A percentile compares a stretch with the other conserved stretches of the same genome.
These are phyloP conservation scores for Phytophthora sp. DNA, from an alignment of 352 stramenopile genomes.

Conservation along the genomic window DNA sequence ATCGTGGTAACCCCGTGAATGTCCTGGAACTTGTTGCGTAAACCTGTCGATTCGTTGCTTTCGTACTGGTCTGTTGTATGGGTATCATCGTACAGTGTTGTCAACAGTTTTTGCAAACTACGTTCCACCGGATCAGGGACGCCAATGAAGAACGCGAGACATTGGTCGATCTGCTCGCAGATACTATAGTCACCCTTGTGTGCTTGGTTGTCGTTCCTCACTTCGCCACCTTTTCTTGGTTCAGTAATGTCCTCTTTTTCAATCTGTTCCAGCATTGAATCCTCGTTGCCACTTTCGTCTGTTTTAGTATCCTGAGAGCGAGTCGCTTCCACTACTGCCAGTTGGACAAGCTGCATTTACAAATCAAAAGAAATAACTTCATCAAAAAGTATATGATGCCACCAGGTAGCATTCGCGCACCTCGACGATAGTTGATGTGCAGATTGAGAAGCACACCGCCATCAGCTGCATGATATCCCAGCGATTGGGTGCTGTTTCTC, in stretches of 20 bases:
- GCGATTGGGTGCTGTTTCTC: conserved; percentile 36
- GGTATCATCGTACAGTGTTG: conserved; percentile 27
- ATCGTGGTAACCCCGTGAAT: conserved; percentile 40
- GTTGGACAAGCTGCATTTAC: conserved; percentile 29
- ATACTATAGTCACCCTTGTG: conserved; percentile 7
- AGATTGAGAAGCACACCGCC: conserved; percentile 60
- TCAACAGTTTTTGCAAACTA: conserved; percentile 26
- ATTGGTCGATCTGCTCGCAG: conserved; percentile 41
- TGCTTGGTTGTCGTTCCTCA: not conserved
- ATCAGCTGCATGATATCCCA: conserved; percentile 72
- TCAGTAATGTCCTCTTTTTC: not conserved
- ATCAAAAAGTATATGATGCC: not conserved
- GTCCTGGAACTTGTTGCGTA: conserved; percentile 19
- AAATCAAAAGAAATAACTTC: not conserved
- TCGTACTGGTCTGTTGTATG: not conserved
- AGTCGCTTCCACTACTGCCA: conserved; percentile 27
- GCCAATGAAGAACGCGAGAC: conserved; percentile 53
- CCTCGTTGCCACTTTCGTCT: conserved; percentile 9
- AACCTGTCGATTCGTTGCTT: not conserved
- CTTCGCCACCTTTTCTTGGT: not conserved
- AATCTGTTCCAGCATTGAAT: conserved; percentile 2
- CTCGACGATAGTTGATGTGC: conserved; percentile 51
- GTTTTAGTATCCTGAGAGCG: not conserved
- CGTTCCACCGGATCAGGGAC: conserved; percentile 29
- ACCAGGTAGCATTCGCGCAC: not conserved